Base-by-base conservation (phyloP, 1,139 yeast genomes). In the Trichomonascaceae sp. region DNA sequence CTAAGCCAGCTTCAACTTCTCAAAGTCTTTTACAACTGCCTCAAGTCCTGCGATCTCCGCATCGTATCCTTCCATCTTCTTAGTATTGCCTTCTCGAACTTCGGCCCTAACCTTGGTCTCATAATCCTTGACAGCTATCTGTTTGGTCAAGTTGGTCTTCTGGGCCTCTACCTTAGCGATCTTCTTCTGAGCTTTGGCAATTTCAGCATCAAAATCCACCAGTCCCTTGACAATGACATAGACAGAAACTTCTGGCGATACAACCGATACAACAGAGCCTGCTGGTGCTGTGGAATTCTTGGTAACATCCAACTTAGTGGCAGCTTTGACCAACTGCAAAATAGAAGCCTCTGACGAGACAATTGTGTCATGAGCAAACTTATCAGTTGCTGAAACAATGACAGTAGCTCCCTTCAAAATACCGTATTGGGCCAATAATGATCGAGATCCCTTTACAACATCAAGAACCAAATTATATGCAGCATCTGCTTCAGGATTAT, bases 151-250 rank as follows among this genome's bases (percentile, higher is more conserved):
- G 57, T 75, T 71, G 48, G 73, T 74, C 65, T 79, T 77, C 54
- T 76, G 67, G 63, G 75, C 77, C 59, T 71, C 69, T 45, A 79
- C 74, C 71, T 82, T 84, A 55, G 73, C 78, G 66, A 90, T 78
- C 75, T 87, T 90, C 79, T 82, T 83, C 65, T 77, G 71, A 48
- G 91, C 95, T 79, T 91, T 93, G 62, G 78, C 68, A 65, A 93
- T 87, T 74, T 93, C 98, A 52, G 87, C 85, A 64, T 90, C 97
- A 64, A 91, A 81, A 69, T 93, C 97, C 63, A 93, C 84, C 69
- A 87, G 95, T 54, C 98, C 98, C 78, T 89, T 89, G 57, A 93
- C 97, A 69, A 93, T 79, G 41, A 91, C 82, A 66, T 88, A 96
- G 43, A 91, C 98, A 58, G 85, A 85, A 67, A 89, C 84, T 52